Conservation (phyloP, 192 early-diverging fungal species). For the Linnemannia hyalina region DNA sequence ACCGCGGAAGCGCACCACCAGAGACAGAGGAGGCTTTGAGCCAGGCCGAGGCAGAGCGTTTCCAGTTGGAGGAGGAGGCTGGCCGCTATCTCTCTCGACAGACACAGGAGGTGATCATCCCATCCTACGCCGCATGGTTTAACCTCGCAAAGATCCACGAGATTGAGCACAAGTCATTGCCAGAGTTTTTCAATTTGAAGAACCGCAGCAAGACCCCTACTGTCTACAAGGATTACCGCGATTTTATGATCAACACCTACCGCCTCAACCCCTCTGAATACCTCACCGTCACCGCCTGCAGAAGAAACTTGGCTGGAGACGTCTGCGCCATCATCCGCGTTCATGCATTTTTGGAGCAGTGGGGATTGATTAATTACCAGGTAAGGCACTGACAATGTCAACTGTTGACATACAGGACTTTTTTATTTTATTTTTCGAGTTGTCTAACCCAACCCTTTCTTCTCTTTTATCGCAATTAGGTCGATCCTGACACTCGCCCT, state of each 20-base stretch:
- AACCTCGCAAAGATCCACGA: conserved; percentile 82
- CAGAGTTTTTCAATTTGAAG: conserved; percentile 96
- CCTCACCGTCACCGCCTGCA: conserved; percentile 97
- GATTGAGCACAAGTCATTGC: conserved; percentile 90
- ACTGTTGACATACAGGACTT: neutral
- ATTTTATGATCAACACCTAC: conserved; percentile 99
- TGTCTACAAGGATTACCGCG: conserved; percentile 95
- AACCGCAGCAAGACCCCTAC: conserved; percentile 94
- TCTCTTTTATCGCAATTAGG: conserved; percentile 56
- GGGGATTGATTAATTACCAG: conserved; percentile 99
- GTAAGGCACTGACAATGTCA: conserved; percentile 50
- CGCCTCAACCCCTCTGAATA: conserved; percentile 96
- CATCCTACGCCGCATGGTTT: conserved; percentile 96
- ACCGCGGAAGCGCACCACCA: conserved; percentile 46
- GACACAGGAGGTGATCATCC: conserved; percentile 81
- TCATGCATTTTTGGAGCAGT: conserved; percentile 98
- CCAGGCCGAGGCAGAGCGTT: conserved; percentile 53
- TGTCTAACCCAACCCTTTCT: neutral
- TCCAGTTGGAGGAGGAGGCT: conserved; percentile 73
- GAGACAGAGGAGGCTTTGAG: conserved; percentile 36
- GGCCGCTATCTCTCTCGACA: conserved; percentile 75
- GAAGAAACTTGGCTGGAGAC: conserved; percentile 97
- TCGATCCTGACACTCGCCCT: conserved; percentile 93
- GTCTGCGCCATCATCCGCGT: conserved; percentile 99
- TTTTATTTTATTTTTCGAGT: neutral